Evolutionary conservation across 2,329 filamentous ascomycete genomes (phyloP).

Genomic region (Cordyceps cicadae): DNA sequence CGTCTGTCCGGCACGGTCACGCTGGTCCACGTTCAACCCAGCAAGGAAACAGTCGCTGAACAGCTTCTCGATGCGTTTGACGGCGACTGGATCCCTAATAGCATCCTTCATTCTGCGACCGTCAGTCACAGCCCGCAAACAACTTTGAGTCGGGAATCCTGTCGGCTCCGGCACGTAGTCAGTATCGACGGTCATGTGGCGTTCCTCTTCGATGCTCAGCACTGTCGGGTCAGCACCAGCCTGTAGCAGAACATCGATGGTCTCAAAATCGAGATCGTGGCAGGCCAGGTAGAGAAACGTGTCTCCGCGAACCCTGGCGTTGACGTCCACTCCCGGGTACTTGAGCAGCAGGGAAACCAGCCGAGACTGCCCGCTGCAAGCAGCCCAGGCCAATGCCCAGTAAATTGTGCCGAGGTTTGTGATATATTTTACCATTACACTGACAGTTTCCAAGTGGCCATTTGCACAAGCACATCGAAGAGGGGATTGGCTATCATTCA

Average conservation of each 20-base stretch:
- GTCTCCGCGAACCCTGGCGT: not conserved
- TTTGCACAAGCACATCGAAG: not conserved
- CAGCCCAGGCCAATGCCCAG: constrained; percentile 5
- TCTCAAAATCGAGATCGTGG: not conserved
- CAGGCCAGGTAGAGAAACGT: constrained; percentile 1
- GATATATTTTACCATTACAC: not conserved
- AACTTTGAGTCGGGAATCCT: not conserved
- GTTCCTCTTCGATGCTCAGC: not conserved
- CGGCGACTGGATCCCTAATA: not conserved
- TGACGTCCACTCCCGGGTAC: not conserved
- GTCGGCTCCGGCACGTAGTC: not conserved
- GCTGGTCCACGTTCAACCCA: constrained; percentile 2
- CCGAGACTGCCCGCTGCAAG: not conserved
- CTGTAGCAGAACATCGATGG: not conserved
- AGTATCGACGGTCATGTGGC: not conserved
- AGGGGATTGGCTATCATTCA: not conserved
- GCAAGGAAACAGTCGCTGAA: not conserved
- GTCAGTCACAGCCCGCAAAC: not conserved
- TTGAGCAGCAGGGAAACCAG: not conserved
- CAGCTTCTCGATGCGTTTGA: not conserved
- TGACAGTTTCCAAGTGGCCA: not conserved
- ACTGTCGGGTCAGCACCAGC: constrained; percentile 20
- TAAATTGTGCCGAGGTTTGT: not conserved
- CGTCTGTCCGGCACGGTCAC: not conserved
- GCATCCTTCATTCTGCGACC: not conserved